These are phyloP conservation scores for Fusarium guadeloupense DNA, from an alignment of 2,329 filamentous ascomycete genomes.

Conservation along the genomic window DNA sequence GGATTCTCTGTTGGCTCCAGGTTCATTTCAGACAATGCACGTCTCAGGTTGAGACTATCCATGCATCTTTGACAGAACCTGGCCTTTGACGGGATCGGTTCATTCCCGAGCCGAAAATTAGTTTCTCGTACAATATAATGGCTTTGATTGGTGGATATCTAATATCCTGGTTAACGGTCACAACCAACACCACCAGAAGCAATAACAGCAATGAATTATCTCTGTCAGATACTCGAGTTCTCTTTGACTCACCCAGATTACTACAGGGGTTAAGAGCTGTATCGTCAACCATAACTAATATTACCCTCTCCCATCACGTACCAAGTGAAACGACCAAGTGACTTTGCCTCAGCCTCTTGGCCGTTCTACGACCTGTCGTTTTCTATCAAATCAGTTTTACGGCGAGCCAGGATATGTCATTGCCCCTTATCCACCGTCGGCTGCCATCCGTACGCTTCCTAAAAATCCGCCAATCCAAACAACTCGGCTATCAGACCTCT, in stretches of 20 bases:
- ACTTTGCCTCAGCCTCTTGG: background rate
- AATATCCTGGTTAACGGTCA: constrained; percentile 5
- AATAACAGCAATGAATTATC: background rate
- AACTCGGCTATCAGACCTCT: constrained; percentile 6
- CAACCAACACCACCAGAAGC: background rate
- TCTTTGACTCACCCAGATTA: background rate
- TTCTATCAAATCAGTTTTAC: constrained; percentile 14
- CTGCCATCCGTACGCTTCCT: background rate
- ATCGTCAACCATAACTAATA: background rate
- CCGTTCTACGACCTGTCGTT: background rate
- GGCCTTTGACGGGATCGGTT: background rate
- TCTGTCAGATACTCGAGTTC: background rate
- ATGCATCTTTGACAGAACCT: background rate
- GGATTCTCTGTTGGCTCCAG: background rate
- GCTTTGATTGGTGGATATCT: constrained; percentile 19
- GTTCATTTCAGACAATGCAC: constrained; percentile 2
- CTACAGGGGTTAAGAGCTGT: background rate
- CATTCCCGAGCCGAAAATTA: background rate
- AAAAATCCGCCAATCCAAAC: constrained; percentile 28
- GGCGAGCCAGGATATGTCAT: constrained; percentile 2
- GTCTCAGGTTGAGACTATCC: constrained; percentile 18
- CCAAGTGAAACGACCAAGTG: constrained; percentile 17
- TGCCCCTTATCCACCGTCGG: constrained; percentile 7
- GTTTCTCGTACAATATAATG: background rate
- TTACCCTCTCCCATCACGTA: background rate